Percentiles rank a stretch among this genome's conserved stretches.
Conservation (phyloP, 78 protist species). For the Corallochytrium limacisporum region DNA sequence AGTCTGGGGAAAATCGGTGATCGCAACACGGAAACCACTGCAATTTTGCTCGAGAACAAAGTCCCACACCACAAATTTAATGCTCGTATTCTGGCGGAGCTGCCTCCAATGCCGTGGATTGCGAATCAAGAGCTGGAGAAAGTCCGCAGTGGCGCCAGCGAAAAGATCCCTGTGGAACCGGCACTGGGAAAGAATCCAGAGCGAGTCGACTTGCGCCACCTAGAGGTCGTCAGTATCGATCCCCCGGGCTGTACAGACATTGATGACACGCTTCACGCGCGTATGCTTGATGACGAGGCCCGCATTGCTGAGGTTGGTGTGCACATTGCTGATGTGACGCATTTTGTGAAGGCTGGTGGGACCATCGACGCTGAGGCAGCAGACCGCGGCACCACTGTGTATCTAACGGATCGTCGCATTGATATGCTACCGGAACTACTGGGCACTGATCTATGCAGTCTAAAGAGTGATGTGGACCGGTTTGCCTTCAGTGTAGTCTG, state of each 20-base stretch:
- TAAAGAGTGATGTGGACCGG: conserved; percentile 24
- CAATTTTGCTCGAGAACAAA: conserved; percentile 30
- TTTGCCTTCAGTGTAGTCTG: conserved; percentile 31
- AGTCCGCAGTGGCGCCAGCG: neutral
- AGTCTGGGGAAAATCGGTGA: conserved; percentile 27
- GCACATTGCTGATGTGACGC: conserved; percentile 89
- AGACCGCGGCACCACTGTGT: conserved; percentile 59
- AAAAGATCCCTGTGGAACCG: neutral
- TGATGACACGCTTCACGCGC: conserved; percentile 88
- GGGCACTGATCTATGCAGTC: conserved; percentile 62
- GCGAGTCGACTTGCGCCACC: conserved; percentile 31
- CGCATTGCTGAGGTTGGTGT: conserved; percentile 68
- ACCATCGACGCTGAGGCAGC: conserved; percentile 57
- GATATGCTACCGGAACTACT: conserved; percentile 80
- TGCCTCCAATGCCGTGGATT: conserved; percentile 9
- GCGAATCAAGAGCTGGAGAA: neutral
- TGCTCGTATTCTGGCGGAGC: neutral
- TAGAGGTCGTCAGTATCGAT: conserved; percentile 36
- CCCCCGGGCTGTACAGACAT: conserved; percentile 90
- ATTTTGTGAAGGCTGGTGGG: conserved; percentile 47
- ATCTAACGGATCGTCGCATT: conserved; percentile 68
- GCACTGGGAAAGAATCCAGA: neutral
- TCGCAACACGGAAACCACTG: conserved; percentile 12
- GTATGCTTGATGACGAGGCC: conserved; percentile 15
- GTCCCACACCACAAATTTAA: neutral